Evolutionary conservation across 306 rosid genomes (phyloP).

Genomic region (Spatholobus suberectus): DNA sequence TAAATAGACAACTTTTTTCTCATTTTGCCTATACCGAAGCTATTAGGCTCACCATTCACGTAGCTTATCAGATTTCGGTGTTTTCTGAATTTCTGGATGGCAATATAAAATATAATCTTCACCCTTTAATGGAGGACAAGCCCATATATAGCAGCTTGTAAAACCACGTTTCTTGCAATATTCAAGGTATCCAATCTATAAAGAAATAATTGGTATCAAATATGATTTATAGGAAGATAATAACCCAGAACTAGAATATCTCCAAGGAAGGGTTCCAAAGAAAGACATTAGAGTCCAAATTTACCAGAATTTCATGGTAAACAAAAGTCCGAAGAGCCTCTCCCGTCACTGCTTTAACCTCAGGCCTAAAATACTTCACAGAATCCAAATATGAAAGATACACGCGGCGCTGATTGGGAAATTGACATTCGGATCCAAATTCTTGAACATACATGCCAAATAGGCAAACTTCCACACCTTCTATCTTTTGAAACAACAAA

Average conservation of each 20-base stretch:
- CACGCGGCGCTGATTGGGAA: constrained; percentile 97
- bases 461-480: constrained; percentile 97
- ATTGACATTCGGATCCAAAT: constrained; percentile 90
- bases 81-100: constrained; percentile 99
- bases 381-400: constrained; percentile 97
- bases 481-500: constrained; percentile 95
- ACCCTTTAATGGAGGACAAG: constrained; percentile 99
- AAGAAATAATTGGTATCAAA: background rate
- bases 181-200: constrained; percentile 95
- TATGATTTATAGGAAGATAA: background rate
- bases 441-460: constrained; percentile 99
- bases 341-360: constrained; percentile 84
- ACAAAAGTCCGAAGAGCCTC: constrained; percentile 97
- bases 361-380: constrained; percentile 97
- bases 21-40: background rate
- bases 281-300: constrained; percentile 10
- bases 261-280: constrained; percentile 33
- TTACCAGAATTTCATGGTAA: constrained; percentile 97
- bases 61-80: constrained; percentile 98
- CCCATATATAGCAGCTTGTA: constrained; percentile 99
- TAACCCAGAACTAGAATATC: constrained; percentile 29
- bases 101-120: constrained; percentile 98
- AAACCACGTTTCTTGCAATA: constrained; percentile 96
- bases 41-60: constrained; percentile 85
- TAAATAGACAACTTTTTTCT: constrained; percentile 3